Evolutionary conservation across 129 eudicot genomes (phyloP), one percentile per base, ranked within the genome.

Genomic region (Scalesia atractyloides): DNA sequence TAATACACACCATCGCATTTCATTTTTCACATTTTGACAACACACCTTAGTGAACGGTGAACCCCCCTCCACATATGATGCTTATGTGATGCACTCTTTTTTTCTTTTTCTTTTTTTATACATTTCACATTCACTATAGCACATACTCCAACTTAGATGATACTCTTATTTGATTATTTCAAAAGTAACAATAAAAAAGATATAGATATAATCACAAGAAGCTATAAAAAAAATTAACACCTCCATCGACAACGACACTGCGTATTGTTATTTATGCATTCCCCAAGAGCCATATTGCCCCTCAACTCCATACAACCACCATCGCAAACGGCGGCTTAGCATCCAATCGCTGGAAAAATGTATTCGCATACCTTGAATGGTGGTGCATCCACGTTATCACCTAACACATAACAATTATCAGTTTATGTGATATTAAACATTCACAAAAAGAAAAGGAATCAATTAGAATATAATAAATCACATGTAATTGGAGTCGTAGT

Each of bases 181-280:
- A 60, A 60, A 33, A 13, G 15, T 18, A 60, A 13, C 10, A 0
- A 1, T 13, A 3, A 60, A 60, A 30, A 4, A 59, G 9, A 59
- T 26, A 30, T 26, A 30, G 18, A 60, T 60, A 5, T 30, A 60
- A 30, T 12, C 19, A 60, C 39, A 2, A 24, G 37, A 58, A 24
- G 17, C 12, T 26, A 58, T 11, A 22, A 58, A 58, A 3, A 3
- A n/a, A 3, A 3, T 22, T 6, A 34, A 60, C 66, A 30, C 5
- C 18, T 60, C 43, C 43, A 60, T 60, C 18, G 41, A 17, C 66
- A 60, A 60, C 66, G 66, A 30, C 66, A 60, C 43, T 30, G 19
- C 0, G 66, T 60, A 26, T 26, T 30, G 43, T 60, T 26, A 0
- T 26, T 60, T 30, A 60, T 33, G 19, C 66, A 30, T 30, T 60